Conservation (phyloP, 495 filamentous ascomycete species). For the Penicillium tannophilum region DNA sequence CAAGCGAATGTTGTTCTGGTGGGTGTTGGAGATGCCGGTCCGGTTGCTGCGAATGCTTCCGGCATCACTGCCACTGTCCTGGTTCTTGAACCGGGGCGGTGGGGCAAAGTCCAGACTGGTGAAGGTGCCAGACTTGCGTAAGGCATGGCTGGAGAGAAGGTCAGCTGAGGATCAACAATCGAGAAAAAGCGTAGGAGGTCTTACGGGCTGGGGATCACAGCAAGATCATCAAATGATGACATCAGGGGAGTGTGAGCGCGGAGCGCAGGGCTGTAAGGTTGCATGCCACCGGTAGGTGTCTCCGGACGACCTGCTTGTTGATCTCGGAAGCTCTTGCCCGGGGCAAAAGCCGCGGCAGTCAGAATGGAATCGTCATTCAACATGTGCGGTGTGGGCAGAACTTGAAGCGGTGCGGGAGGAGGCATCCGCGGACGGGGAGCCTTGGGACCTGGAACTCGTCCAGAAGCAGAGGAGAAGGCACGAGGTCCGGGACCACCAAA, state of each 20-base stretch:
- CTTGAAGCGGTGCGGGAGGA: conserved; percentile 71
- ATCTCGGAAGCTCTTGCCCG: conserved; percentile 68
- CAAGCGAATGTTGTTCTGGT: conserved; percentile 75
- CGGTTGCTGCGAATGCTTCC: conserved; percentile 87
- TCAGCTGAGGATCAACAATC: conserved; percentile 28
- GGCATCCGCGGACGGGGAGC: conserved; percentile 64
- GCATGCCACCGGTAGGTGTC: conserved; percentile 73
- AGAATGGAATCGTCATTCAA: conserved; percentile 82
- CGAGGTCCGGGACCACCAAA: conserved; percentile 55
- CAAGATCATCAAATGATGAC: conserved; percentile 84
- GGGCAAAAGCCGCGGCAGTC: conserved; percentile 82
- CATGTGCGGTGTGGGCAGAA: conserved; percentile 83
- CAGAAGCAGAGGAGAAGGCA: conserved; percentile 70
- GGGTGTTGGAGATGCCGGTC: conserved; percentile 72
- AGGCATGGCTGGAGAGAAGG: conserved; percentile 60
- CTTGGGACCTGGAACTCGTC: conserved; percentile 46
- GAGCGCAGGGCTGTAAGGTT: conserved; percentile 71
- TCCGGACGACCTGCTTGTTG: conserved; percentile 73
- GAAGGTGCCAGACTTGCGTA: conserved; percentile 88
- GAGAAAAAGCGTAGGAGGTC: conserved; percentile 37
- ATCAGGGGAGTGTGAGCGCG: conserved; percentile 74
- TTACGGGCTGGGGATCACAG: conserved; percentile 87
- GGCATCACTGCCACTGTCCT: conserved; percentile 73
- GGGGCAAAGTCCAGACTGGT: conserved; percentile 95
- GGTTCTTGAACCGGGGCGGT: conserved; percentile 78